These are phyloP conservation scores for Agrocybe pediades DNA, from an alignment of 768 basidiomycete genomes.

Conservation along the genomic window DNA sequence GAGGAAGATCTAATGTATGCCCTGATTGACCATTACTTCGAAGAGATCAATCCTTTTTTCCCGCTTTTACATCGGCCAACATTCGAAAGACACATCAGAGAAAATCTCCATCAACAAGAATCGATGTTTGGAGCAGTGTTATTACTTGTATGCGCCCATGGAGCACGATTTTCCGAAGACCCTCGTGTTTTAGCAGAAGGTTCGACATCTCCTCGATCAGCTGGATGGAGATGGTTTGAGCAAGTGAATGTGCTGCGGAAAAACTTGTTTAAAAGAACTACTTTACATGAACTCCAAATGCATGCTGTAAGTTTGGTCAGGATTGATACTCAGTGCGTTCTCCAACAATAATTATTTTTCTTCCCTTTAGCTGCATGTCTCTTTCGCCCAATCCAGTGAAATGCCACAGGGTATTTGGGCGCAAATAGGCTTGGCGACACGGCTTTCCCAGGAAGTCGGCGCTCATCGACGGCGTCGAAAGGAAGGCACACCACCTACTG, in stretches of 20 bases:
- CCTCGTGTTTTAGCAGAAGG: slow-evolving; percentile 52
- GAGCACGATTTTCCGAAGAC: slow-evolving; percentile 61
- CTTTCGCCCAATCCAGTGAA: slow-evolving; percentile 50
- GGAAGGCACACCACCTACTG: slow-evolving; percentile 29
- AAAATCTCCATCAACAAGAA: slow-evolving; percentile 53
- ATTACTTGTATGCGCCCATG: slow-evolving; percentile 69
- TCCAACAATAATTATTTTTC: neutral
- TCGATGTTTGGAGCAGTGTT: slow-evolving; percentile 51
- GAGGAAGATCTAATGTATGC: slow-evolving; percentile 50
- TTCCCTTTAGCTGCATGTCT: slow-evolving; percentile 43
- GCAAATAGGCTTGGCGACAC: slow-evolving; percentile 65
- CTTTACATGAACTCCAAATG: slow-evolving; percentile 74
- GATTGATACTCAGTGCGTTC: neutral
- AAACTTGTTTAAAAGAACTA: slow-evolving; percentile 56
- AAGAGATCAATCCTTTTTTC: slow-evolving; percentile 47
- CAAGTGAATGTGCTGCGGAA: slow-evolving; percentile 67
- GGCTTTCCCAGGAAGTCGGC: slow-evolving; percentile 75
- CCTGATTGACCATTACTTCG: slow-evolving; percentile 73
- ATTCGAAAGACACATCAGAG: slow-evolving; percentile 54
- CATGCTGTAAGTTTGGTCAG: slow-evolving; percentile 46
- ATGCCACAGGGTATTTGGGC: slow-evolving; percentile 62
- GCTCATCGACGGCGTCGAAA: slow-evolving; percentile 52
- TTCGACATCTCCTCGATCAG: slow-evolving; percentile 40
- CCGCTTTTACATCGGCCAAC: slow-evolving; percentile 77
- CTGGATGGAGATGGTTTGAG: slow-evolving; percentile 68